A percentile compares a stretch with the other conserved stretches of the same genome.
These are phyloP conservation scores for Cryptosporidium tyzzeri DNA, from an alignment of 169 alveolate genomes.

Conservation along the genomic window DNA sequence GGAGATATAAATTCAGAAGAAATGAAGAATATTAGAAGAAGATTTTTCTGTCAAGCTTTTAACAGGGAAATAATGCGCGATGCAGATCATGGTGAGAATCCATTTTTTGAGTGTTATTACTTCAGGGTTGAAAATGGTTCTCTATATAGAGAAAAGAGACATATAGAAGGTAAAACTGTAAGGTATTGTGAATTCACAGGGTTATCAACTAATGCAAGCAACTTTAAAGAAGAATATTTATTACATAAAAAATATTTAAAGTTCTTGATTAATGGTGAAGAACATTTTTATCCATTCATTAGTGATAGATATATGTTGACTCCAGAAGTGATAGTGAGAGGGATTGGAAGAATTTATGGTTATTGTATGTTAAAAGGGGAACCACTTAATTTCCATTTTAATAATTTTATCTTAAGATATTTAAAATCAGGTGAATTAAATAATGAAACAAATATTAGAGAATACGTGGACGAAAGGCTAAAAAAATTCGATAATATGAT, in stretches of 20 bases:
- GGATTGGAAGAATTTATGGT: conserved; percentile 64
- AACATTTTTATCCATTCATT: neutral
- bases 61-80: conserved; percentile 11
- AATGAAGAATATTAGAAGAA: conserved; percentile 35
- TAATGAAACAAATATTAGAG: conserved; percentile 12
- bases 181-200: conserved; percentile 35
- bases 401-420: conserved; percentile 27
- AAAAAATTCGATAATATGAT: conserved; percentile 21
- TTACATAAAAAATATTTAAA: conserved; percentile 8
- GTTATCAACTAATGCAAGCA: conserved; percentile 2
- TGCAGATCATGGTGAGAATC: conserved; percentile 5
- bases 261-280: neutral
- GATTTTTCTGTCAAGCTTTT: conserved; percentile 35
- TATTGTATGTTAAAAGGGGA: conserved; percentile 45
- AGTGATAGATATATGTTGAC: neutral
- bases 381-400: conserved; percentile 46
- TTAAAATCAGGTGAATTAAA: conserved; percentile 11
- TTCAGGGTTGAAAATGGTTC: neutral
- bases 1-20: conserved; percentile 16
- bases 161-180: conserved; percentile 41
- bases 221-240: neutral
- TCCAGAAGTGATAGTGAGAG: conserved; percentile 50
- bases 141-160: neutral
- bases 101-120: conserved; percentile 43
- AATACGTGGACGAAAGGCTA: conserved; percentile 13